phyloP scores from a whole-genome alignment of 164 flowering plant species.

The Cinnamomum chago region DNA sequence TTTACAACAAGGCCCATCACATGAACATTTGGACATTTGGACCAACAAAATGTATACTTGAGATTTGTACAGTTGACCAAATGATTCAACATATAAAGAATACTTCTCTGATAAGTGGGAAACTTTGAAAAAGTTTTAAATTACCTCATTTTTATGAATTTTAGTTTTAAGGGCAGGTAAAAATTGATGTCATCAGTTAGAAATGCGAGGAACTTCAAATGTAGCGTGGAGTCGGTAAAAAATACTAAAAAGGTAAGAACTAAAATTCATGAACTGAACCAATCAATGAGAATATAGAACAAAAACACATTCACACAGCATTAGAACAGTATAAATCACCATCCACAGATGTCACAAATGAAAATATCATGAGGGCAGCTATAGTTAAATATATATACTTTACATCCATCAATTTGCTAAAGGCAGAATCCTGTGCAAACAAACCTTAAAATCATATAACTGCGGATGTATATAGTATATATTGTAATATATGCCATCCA shows the following conservation, averaged over 20 bases:
- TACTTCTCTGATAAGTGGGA: neutral
- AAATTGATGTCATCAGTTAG: neutral
- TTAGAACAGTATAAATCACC: neutral
- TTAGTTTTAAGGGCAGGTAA: neutral
- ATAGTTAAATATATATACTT: neutral
- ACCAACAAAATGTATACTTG: neutral
- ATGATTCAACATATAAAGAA: neutral
- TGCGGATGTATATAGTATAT: too few relatives aligned
- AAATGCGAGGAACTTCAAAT: neutral
- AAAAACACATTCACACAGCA: neutral
- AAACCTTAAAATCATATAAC: too few relatives aligned
- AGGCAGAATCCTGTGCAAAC: neutral
- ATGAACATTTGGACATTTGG: neutral
- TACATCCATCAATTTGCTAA: neutral
- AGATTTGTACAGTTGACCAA: neutral
- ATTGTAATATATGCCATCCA: too few relatives aligned
- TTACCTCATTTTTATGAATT: neutral
- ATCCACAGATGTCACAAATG: too few relatives aligned
- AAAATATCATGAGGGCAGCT: neutral
- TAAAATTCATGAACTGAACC: neutral
- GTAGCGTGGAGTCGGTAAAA: neutral
- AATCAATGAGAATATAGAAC: neutral
- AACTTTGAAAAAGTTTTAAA: neutral
- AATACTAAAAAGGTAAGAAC: neutral
- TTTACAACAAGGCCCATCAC: neutral